Evolutionary conservation across 345 rosid genomes (phyloP).

Genomic region (Citrus trifoliata): DNA sequence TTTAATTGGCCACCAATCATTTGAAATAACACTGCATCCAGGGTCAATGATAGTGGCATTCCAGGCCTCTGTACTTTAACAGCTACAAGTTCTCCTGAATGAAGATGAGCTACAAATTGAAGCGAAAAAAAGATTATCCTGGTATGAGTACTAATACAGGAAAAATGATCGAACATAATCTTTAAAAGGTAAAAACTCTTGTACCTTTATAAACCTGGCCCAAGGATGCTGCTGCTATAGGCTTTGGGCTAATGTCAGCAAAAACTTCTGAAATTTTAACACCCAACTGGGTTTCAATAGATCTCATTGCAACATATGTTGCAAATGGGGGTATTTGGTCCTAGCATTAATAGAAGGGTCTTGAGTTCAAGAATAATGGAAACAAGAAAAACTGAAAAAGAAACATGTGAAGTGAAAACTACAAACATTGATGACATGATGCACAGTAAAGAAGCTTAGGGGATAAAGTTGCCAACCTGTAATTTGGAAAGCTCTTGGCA

Average conservation of each 20-base stretch:
- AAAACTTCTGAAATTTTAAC: constrained; percentile 60
- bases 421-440: constrained; percentile 1
- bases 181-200: constrained; percentile 22
- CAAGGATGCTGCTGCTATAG: constrained; percentile 92
- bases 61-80: constrained; percentile 99
- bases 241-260: constrained; percentile 86
- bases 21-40: constrained; percentile 86
- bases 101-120: constrained; percentile 92
- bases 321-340: constrained; percentile 98
- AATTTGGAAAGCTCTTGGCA: constrained; percentile 94
- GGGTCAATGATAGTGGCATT: constrained; percentile 71
- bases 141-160: constrained; percentile 1
- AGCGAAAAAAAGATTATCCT: constrained; percentile 25
- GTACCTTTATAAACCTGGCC: constrained; percentile 99
- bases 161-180: constrained; percentile 7
- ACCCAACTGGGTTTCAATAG: constrained; percentile 84
- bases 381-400: background rate
- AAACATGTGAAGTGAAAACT: background rate
- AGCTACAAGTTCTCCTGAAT: constrained; percentile 95
- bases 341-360: constrained; percentile 36
- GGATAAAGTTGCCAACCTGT: constrained; percentile 47
- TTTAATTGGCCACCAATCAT: constrained; percentile 96
- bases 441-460: background rate
- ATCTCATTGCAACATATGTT: constrained; percentile 61
- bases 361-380: constrained; percentile 5